A percentile compares a stretch with the other conserved stretches of the same genome.
Conservation (phyloP, 177 flowering plant species). For the Vitis hybrid region DNA sequence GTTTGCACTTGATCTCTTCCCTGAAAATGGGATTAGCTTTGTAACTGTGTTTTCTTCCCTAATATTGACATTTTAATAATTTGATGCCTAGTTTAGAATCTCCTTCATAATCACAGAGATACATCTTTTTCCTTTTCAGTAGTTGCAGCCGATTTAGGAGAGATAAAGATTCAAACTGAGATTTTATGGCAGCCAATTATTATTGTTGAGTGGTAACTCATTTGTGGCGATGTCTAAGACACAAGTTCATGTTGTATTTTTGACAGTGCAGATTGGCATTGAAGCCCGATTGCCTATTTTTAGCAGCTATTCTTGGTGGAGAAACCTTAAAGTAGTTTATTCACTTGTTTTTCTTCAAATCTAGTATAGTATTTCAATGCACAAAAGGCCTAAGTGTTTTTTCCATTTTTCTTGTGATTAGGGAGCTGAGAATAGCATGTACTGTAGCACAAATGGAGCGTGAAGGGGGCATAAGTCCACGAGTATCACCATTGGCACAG, state of each 20-base stretch:
- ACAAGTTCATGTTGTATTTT: conserved; percentile 14
- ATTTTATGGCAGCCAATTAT: background rate
- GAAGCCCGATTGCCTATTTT: conserved; percentile 97
- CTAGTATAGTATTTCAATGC: background rate
- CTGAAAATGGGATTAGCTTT: too few relatives aligned
- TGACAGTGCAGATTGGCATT: conserved; percentile 82
- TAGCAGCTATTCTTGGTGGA: conserved; percentile 97
- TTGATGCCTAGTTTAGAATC: too few relatives aligned
- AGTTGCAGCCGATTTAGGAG: too few relatives aligned
- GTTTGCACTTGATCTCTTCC: too few relatives aligned
- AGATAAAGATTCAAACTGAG: too few relatives aligned
- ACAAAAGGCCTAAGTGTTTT: conserved; percentile 1
- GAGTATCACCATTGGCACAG: conserved; percentile 93
- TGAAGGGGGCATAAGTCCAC: conserved; percentile 97
- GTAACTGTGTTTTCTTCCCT: too few relatives aligned
- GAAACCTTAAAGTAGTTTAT: conserved; percentile 78
- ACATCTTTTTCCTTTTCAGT: too few relatives aligned
- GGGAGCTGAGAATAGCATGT: conserved; percentile 94
- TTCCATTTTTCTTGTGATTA: conserved; percentile 16
- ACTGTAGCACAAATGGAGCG: conserved; percentile 97
- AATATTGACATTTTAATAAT: too few relatives aligned
- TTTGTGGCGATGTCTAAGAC: conserved; percentile 9
- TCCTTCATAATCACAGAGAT: too few relatives aligned
- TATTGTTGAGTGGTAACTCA: background rate
- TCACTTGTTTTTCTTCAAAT: background rate